Conservation (phyloP, 2,329 filamentous ascomycete species). For the Aspergillus pseudonomiae region DNA sequence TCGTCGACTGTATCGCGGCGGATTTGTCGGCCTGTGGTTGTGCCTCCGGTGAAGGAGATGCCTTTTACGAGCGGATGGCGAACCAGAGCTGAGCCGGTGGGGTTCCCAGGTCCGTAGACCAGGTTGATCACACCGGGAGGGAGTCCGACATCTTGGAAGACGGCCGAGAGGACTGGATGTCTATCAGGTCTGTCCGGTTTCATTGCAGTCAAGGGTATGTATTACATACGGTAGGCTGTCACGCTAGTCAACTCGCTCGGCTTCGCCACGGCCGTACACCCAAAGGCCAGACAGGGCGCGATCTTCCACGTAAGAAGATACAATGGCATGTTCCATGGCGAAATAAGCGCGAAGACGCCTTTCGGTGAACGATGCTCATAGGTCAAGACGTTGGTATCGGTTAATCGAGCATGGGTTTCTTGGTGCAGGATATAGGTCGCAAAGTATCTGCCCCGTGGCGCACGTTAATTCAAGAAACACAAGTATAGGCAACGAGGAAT, state of each 20-base stretch:
- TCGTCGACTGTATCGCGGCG: slow-evolving; percentile 24
- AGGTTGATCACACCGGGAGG: slow-evolving; percentile 22
- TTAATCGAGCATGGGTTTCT: slow-evolving; percentile 12
- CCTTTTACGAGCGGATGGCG: slow-evolving; percentile 19
- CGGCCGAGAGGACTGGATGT: slow-evolving; percentile 18
- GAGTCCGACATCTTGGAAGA: slow-evolving; percentile 18
- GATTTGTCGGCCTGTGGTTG: slow-evolving; percentile 20
- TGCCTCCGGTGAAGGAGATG: slow-evolving; percentile 23
- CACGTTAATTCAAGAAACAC: neutral
- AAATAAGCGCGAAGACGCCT: slow-evolving; percentile 23
- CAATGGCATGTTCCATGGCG: slow-evolving; percentile 26
- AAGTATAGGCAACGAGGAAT: neutral
- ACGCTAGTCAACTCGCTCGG: slow-evolving; percentile 24
- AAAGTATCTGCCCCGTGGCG: slow-evolving; percentile 5
- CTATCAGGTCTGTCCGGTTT: neutral
- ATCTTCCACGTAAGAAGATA: slow-evolving; percentile 26
- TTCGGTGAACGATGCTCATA: slow-evolving; percentile 25
- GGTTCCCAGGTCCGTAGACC: slow-evolving; percentile 19
- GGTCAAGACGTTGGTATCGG: slow-evolving; percentile 15
- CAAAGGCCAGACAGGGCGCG: slow-evolving; percentile 25
- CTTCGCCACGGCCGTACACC: slow-evolving; percentile 23
- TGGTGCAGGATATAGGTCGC: slow-evolving; percentile 16
- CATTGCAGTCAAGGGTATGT: neutral
- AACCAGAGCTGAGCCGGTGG: slow-evolving; percentile 18
- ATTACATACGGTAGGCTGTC: slow-evolving; percentile 17